Base-by-base conservation (phyloP, 805 yeast species). In the Wickerhamomyces pijperi region DNA sequence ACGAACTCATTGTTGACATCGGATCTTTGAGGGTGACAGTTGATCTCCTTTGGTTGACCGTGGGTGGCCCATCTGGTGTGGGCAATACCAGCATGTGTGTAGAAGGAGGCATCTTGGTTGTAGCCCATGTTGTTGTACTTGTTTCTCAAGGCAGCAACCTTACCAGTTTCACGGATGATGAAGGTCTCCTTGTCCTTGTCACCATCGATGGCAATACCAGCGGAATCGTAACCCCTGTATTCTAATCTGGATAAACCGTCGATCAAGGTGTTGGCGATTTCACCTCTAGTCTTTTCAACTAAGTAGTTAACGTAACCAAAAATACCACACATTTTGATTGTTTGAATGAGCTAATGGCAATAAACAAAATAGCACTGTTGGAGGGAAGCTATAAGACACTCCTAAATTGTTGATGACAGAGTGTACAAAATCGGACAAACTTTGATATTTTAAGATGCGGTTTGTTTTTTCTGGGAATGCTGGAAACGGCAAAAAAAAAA, bases 41-140 rank as follows among this genome's bases (percentile, higher is more conserved):
- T 92, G 45, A 61, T 52, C 45, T 72, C 76, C 48, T 76, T 77
- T 42, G 97, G 97, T 53, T 79, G 84, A 63, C 99, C 99, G 62
- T 92, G 99, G 31, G 99, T 92, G 38, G 99, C 99, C 99, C 99
- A 92, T 70, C 99, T 83, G 13, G 99, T 92, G 65, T 92, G 99
- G 19, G 98, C 97, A 60, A 92, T 92, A 58, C 95, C 98, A 44
- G 79, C 87, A 58, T 92, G 98, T 59, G 81, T 76, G 51, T 75
- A 79, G 56, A 85, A 87, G 17, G 75, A 69, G 44, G 74, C 77
- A 21, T 70, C 61, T 50, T 80, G 70, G 53, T 82, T 74, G 42
- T 78, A 71, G 35, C 73, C 59, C 18, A 59, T 55, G 18, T 59
- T 48, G 25, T 63, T 67, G 48, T 84, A 76, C 62, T 79, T 78